phyloP scores from a whole-genome alignment of 495 filamentous ascomycete genomes.

The Immersiella caudata region DNA sequence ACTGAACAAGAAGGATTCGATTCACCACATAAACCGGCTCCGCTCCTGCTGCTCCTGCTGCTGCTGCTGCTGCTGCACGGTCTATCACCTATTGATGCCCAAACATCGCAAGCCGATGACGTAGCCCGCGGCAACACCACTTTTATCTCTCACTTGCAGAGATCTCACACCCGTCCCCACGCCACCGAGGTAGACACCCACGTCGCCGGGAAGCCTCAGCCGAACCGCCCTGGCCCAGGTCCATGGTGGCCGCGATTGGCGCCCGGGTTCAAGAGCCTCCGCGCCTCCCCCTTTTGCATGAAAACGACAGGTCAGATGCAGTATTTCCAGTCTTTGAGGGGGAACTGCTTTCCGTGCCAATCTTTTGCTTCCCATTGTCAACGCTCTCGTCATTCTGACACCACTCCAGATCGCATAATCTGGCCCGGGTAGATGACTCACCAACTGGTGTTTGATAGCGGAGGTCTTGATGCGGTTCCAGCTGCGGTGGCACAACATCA shows the following conservation, averaged over 20 bases:
- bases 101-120: background rate
- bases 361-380: too few relatives aligned
- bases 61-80: too few relatives aligned
- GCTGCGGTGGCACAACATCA: background rate
- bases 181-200: background rate
- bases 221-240: background rate
- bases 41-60: background rate
- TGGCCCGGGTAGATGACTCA: background rate
- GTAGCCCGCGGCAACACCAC: background rate
- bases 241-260: background rate
- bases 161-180: background rate
- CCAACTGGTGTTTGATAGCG: background rate
- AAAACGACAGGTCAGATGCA: background rate
- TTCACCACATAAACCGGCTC: background rate
- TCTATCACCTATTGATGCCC: background rate
- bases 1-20: background rate
- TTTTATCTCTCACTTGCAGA: background rate
- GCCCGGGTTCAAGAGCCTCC: background rate
- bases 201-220: background rate
- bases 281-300: background rate
- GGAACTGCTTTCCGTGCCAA: background rate
- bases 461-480: background rate
- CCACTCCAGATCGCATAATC: background rate
- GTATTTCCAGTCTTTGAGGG: background rate
- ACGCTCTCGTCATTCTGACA: background rate